Base-by-base conservation (phyloP, 176 grass and related monocot genomes). In the Pharus latifolius region DNA sequence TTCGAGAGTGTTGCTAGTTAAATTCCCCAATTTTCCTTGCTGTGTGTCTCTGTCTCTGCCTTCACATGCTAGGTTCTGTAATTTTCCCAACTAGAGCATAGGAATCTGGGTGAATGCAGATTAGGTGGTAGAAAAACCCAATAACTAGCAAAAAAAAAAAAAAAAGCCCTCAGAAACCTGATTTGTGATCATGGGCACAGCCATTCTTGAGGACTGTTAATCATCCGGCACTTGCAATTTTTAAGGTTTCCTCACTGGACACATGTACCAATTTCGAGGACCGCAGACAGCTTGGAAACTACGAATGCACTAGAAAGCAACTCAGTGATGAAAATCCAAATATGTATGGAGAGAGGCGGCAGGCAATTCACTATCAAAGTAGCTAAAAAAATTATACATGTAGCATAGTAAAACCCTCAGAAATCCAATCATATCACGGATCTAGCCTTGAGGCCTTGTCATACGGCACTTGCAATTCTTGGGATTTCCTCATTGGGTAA, bases 401-500 rank as follows among this genome's bases (percentile, higher is more conserved):
- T 35, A 18, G 7, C n/a, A 35, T 8, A 9, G 27, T 49, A 5
- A 40, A 6, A 24, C 5, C 31, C 49, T 83, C 40, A 33, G n/a
- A 72, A 84, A 49, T 44, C 15, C 14, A 18, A 13, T 27, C 14
- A 42, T 50, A 67, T 68, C 62, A 60, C 51, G 60, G 26, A 49
- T 0, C 8, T 38, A 77, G 13, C 30, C 10, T 56, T 30, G 3
- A 56, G 58, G 47, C 29, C 23, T 70, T 58, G 66, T 70, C 54
- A 61, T 82, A 69, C 15, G 15, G 18, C 63, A 68, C 34, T 61
- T 61, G 80, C 25, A 25, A 27, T 51, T 48, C 26, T 60, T 60
- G 15, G 37, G 29, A 15, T 31, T 74, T 74, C 47, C 37, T 70
- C 65, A 38, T 63, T 54, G 27, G 34, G 34, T 18, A 74, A 45